Percentiles rank a stretch among this genome's conserved stretches.
Conservation (phyloP, 108 stramenopile species). For the Cyclotella atomus region DNA sequence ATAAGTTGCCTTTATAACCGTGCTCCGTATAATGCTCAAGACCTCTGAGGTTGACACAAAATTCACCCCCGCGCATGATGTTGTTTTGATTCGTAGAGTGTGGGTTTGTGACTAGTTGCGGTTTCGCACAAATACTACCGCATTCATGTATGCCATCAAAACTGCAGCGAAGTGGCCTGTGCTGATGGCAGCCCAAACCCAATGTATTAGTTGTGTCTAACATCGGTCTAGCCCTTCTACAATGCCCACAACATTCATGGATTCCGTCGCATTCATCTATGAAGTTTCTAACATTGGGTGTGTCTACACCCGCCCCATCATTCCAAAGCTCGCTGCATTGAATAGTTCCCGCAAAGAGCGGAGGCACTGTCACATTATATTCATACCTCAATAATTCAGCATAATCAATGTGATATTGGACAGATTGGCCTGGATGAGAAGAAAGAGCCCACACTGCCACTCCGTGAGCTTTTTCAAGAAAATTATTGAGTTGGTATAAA, state of each 20-base stretch:
- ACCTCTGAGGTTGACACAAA: slow-evolving; percentile 65
- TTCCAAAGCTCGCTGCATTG: slow-evolving; percentile 64
- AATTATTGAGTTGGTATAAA: background rate
- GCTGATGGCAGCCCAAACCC: background rate
- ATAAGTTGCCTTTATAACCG: slow-evolving; percentile 75
- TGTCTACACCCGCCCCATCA: background rate
- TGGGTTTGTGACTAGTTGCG: background rate
- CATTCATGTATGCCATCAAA: slow-evolving; percentile 17
- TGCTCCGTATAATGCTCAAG: slow-evolving; percentile 71
- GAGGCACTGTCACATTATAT: slow-evolving; percentile 76
- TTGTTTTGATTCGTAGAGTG: background rate
- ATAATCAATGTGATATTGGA: slow-evolving; percentile 87
- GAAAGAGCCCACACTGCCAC: slow-evolving; percentile 79
- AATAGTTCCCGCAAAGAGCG: slow-evolving; percentile 79
- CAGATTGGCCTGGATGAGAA: slow-evolving; percentile 55
- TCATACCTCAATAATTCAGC: slow-evolving; percentile 84
- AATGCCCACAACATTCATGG: slow-evolving; percentile 17
- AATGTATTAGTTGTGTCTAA: background rate
- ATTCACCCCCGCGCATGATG: slow-evolving; percentile 73
- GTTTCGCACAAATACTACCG: background rate
- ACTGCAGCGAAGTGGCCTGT: background rate
- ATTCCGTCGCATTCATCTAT: background rate
- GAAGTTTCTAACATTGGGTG: background rate
- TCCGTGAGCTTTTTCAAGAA: slow-evolving; percentile 52
- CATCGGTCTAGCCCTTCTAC: background rate